Percentiles rank a stretch among this genome's conserved stretches.
Conservation (phyloP, 192 early-diverging fungal species). For the Coemansia sp. region DNA sequence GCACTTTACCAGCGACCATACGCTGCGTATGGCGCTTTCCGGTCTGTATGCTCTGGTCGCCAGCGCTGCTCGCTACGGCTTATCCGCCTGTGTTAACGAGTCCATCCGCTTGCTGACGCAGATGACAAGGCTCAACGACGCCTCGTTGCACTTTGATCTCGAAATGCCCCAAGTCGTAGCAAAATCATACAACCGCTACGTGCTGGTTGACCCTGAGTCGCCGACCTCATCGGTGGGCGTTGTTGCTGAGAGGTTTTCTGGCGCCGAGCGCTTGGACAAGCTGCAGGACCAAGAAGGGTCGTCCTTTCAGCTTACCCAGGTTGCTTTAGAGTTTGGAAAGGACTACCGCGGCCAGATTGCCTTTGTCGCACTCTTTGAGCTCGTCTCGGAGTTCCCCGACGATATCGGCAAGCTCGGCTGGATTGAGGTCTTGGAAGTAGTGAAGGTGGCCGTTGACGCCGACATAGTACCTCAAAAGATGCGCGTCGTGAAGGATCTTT, state of each 20-base stretch:
- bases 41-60: slow-evolving; percentile 39
- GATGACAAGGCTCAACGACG: slow-evolving; percentile 69
- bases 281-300: slow-evolving; percentile 38
- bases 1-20: slow-evolving; percentile 25
- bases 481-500: slow-evolving; percentile 14
- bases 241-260: slow-evolving; percentile 35
- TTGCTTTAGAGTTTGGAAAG: slow-evolving; percentile 84
- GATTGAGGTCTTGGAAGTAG: slow-evolving; percentile 71
- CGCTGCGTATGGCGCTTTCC: slow-evolving; percentile 30
- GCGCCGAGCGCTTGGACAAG: slow-evolving; percentile 26
- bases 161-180: slow-evolving; percentile 25
- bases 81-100: slow-evolving; percentile 79
- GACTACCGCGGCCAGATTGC: slow-evolving; percentile 91
- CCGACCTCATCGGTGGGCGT: slow-evolving; percentile 34
- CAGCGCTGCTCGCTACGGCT: slow-evolving; percentile 63
- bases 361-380: slow-evolving; percentile 80
- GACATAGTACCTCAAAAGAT: slow-evolving; percentile 34
- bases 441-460: slow-evolving; percentile 46
- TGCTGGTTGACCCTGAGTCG: slow-evolving; percentile 35
- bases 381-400: slow-evolving; percentile 57
- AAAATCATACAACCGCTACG: slow-evolving; percentile 33
- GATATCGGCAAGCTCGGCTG: slow-evolving; percentile 66
- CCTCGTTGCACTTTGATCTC: slow-evolving; percentile 21
- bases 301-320: slow-evolving; percentile 58
- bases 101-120: slow-evolving; percentile 71